These are phyloP conservation scores for Bruguiera sexangula DNA, from an alignment of 345 rosid species.

Conservation along the genomic window DNA sequence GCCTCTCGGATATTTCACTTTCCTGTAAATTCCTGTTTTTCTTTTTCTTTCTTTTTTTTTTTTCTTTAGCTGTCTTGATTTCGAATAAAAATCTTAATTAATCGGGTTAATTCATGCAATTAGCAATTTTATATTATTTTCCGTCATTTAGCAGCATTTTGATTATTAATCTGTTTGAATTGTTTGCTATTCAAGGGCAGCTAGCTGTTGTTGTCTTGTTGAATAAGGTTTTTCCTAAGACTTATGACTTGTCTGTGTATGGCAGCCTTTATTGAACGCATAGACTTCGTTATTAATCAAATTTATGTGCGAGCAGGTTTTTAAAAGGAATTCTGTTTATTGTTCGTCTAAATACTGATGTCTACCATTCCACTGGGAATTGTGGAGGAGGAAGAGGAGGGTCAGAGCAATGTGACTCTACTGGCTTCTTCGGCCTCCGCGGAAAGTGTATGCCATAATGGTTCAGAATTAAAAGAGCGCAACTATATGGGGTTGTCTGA, in stretches of 20 bases:
- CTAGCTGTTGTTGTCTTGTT: conserved; percentile 10
- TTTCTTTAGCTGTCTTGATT: too few relatives aligned
- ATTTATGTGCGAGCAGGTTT: conserved; percentile 11
- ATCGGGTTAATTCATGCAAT: too few relatives aligned
- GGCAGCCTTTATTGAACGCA: not conserved
- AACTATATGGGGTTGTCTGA: conserved; percentile 39
- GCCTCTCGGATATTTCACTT: too few relatives aligned
- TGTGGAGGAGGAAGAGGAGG: conserved; percentile 26
- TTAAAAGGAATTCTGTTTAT: not conserved
- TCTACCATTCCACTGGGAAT: conserved; percentile 25
- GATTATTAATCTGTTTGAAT: not conserved
- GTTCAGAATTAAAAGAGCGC: conserved; percentile 22
- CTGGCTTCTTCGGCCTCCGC: conserved; percentile 31
- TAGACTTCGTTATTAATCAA: not conserved
- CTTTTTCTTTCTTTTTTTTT: too few relatives aligned
- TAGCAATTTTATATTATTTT: not conserved
- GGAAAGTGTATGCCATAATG: conserved; percentile 24
- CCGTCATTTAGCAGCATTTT: not conserved
- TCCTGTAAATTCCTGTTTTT: too few relatives aligned
- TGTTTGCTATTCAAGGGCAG: conserved; percentile 18
- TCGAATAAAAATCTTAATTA: too few relatives aligned
- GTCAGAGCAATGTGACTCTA: conserved; percentile 22
- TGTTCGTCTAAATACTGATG: conserved; percentile 14
- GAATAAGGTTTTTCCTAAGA: not conserved
- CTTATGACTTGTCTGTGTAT: not conserved